Evolutionary conservation across 352 stramenopile genomes (phyloP).

Genomic region (Phytophthora capsici): DNA sequence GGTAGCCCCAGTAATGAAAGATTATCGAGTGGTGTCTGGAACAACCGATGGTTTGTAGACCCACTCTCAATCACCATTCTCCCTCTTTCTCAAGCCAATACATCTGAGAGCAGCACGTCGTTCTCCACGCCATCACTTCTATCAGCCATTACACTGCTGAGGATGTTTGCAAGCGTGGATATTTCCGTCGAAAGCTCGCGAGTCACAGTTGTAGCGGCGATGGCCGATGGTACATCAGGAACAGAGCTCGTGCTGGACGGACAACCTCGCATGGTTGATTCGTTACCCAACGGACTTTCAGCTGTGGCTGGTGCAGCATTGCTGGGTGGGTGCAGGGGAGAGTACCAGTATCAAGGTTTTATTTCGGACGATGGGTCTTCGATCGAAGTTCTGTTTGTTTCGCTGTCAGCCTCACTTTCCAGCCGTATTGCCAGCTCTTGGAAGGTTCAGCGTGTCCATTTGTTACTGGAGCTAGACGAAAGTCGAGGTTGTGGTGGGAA

Average conservation of each 20-base stretch:
- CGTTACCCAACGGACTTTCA: constrained; percentile 2
- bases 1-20: background rate
- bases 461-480: background rate
- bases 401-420: background rate
- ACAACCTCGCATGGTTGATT: background rate
- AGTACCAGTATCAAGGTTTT: background rate
- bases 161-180: constrained; percentile 6
- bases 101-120: background rate
- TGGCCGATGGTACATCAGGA: background rate
- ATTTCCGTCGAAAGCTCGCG: background rate
- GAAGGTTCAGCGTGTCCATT: background rate
- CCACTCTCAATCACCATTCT: background rate
- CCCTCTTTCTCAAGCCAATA: background rate
- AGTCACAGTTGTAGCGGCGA: background rate
- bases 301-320: background rate
- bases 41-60: constrained; percentile 1
- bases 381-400: background rate
- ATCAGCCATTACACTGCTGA: background rate
- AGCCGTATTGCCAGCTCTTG: background rate
- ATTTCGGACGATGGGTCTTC: constrained; percentile 4
- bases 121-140: background rate
- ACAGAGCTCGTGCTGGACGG: constrained; percentile 2
- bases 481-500: background rate
- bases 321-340: background rate
- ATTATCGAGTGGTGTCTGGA: background rate